Evolutionary conservation across 768 basidiomycete genomes (phyloP), one percentile per base, ranked within the genome.

Genomic region (Coprinopsis strossmayeri): DNA sequence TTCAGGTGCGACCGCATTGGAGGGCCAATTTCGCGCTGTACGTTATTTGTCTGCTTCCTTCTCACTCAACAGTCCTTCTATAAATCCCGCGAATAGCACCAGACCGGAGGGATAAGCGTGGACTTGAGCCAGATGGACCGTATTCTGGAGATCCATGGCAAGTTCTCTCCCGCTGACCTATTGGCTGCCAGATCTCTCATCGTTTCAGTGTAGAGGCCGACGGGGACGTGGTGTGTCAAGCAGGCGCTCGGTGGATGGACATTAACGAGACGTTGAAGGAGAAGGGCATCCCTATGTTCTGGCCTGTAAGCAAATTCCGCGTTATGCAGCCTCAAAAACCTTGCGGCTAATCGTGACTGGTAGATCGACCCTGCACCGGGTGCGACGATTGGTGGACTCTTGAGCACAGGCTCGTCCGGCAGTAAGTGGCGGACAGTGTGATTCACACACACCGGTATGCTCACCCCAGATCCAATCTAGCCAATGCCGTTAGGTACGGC

Each of bases 301-400:
- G 91, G 60, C 91, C 91, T 0, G 84, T 90, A 57, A 37, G 74
- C n/a, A n/a, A n/a, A n/a, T n/a, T 58, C 10, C 38, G 24, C 34
- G n/a, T 41, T 34, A 17, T 24, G 12, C 34, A 26, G 20, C 12
- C 42, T 3, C 21, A 24, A 38, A 7, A 28, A 9, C 11, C 12
- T 23, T 13, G 21, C 24, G 25, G 17, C 34, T 13, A 34, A 10
- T 34, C 25, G 23, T 18, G 18, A 24, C n/a, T 20, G 17, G 18
- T 53, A 88, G 86, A 73, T 88, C 28, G 86, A 88, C 53, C 86
- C 86, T 0, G 87, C 74, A 9, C 88, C 86, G 0, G 77, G 81
- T 21, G 90, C 90, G 0, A 91, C 87, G 0, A 80, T 91, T 28
- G 89, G 90, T 7, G 89, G 89, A 0, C 91, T 91, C 86, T 69